phyloP scores from a whole-genome alignment of 2,329 filamentous ascomycete genomes.

The Fusarium clavum region DNA sequence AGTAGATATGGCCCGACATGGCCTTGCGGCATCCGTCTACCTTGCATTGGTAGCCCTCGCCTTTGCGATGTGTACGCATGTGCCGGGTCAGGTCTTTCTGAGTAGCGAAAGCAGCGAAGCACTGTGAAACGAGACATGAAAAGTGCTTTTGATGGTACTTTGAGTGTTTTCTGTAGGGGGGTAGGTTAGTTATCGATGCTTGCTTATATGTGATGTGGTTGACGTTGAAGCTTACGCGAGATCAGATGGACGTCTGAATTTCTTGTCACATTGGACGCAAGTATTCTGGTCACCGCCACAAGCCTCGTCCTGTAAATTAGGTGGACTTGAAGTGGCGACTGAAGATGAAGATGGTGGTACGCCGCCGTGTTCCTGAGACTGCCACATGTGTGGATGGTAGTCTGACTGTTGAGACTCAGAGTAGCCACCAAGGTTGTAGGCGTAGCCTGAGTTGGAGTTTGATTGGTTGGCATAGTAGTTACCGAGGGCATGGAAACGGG shows the following conservation, averaged over 20 bases:
- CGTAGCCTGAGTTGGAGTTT: slow-evolving; percentile 21
- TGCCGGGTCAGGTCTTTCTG: slow-evolving; percentile 45
- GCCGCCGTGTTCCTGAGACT: slow-evolving; percentile 29
- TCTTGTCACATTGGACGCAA: slow-evolving; percentile 43
- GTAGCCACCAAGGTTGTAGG: slow-evolving; percentile 31
- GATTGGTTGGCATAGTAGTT: slow-evolving; percentile 36
- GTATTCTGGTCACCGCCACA: slow-evolving; percentile 29
- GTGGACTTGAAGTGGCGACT: slow-evolving; percentile 36
- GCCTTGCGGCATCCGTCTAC: slow-evolving; percentile 46
- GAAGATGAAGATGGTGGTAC: slow-evolving; percentile 38
- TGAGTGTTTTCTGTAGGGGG: slow-evolving; percentile 41
- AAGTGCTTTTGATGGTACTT: slow-evolving; percentile 48
- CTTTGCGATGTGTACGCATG: slow-evolving; percentile 44
- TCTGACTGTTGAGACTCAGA: slow-evolving; percentile 29
- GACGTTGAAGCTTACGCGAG: slow-evolving; percentile 37
- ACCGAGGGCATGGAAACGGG: slow-evolving; percentile 34
- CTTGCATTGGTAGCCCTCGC: slow-evolving; percentile 44
- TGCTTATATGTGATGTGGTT: background rate
- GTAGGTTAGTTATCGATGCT: slow-evolving; percentile 11
- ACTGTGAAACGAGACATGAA: slow-evolving; percentile 42
- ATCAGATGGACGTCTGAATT: slow-evolving; percentile 45
- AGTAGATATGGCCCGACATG: slow-evolving; percentile 45
- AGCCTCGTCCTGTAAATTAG: slow-evolving; percentile 40
- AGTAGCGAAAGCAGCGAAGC: slow-evolving; percentile 45
- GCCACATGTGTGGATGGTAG: slow-evolving; percentile 37